Evolutionary conservation across 306 rosid species (phyloP), one percentile per base, ranked within the genome.

Genomic region (Ochetophila trinervis): DNA sequence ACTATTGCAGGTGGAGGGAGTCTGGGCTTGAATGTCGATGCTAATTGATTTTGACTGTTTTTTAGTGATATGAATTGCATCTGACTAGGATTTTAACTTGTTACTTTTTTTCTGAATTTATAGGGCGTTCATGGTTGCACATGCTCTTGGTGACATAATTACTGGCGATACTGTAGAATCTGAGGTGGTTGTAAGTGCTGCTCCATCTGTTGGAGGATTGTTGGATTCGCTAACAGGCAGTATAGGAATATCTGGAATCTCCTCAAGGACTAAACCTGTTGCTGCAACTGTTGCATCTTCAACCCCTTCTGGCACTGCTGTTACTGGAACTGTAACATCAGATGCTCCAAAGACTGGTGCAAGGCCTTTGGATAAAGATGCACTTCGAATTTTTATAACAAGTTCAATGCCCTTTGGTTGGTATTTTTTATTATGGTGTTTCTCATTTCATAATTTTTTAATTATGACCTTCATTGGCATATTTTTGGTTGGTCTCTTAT

Each of bases 391-490:
- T 82, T 93, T 87, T 80, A 83, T 89, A 70, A 84, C 94, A 74
- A 81, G 96, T 74, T 84, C 97, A 69, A 86, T 93, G 96, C 97
- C 99, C 76, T 93, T 93, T 90, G 99, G 99, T 93, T 78, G 78
- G 99, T 90, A 86, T 84, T 79, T 83, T 56, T 83, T 72, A 78
- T 71, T 87, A 76, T 79, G 92, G 88, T 84, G 73, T 82, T 81
- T 74, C 84, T 75, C 87, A 71, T 82, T 81, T 70, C 74, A 55
- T 57, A 53, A 67, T 70, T 80, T 16, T 16, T 6, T 50, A 8
- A 17, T 16, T 16, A 16, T 50, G 5, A 16, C 11, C 20, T 50
- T 50, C 54, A 16, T 50, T 18, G 8, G 21, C 8, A n/a, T 50
- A 16, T 16, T 50, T 50, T 9, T n/a, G 22, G 22, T 50, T 69